phyloP scores from a whole-genome alignment of 1,284 basidiomycete species.

The Puccinia coronata region DNA sequence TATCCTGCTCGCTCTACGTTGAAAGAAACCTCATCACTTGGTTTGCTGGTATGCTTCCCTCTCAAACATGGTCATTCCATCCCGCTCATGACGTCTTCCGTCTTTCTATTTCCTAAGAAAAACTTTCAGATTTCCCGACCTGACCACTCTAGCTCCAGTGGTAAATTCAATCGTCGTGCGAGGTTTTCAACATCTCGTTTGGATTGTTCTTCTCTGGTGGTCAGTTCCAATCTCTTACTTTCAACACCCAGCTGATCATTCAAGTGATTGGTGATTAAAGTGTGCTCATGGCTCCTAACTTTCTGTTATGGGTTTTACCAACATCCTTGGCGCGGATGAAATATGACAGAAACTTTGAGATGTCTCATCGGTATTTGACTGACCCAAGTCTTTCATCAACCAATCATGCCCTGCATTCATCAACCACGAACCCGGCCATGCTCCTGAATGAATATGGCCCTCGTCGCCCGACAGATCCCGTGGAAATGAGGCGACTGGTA shows the following conservation, averaged over 20 bases:
- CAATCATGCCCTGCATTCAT: conserved; percentile 24
- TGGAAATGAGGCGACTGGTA: conserved; percentile 65
- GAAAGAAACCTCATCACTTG: too few relatives aligned
- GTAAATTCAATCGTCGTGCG: neutral
- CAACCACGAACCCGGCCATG: conserved; percentile 2
- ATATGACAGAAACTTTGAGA: neutral
- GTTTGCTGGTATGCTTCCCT: too few relatives aligned
- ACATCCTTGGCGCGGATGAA: neutral
- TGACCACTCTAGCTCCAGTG: neutral
- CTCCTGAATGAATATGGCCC: conserved; percentile 39
- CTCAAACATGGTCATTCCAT: too few relatives aligned
- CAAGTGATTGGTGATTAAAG: neutral
- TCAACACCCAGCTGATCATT: neutral
- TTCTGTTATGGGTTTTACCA: neutral
- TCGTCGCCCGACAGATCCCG: conserved; percentile 17
- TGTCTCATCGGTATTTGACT: conserved; percentile 38
- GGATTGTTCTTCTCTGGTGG: neutral
- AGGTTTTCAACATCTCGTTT: neutral
- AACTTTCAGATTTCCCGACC: too few relatives aligned
- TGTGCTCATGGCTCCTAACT: neutral
- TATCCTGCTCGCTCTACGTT: too few relatives aligned
- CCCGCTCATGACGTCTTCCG: too few relatives aligned
- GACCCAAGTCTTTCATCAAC: conserved; percentile 41
- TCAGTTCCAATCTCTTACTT: neutral
- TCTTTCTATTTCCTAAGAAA: too few relatives aligned